phyloP scores from a whole-genome alignment of 495 filamentous ascomycete species.

The Amphirosellinia nigrospora region DNA sequence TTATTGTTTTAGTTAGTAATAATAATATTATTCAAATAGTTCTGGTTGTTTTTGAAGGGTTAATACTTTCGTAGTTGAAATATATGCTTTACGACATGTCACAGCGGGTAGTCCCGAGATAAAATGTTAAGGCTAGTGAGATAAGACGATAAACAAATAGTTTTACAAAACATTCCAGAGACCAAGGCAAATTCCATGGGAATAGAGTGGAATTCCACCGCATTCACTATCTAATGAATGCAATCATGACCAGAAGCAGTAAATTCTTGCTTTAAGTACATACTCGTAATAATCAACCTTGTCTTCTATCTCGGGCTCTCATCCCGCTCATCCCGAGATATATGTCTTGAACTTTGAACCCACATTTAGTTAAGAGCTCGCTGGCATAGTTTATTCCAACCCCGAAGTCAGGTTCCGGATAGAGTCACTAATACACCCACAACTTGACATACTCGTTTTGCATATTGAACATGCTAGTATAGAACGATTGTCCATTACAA shows the following conservation, averaged over 20 bases:
- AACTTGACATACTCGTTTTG: not conserved
- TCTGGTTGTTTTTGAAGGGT: too few relatives aligned
- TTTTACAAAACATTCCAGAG: not conserved
- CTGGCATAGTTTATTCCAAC: not conserved
- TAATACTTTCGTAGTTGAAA: too few relatives aligned
- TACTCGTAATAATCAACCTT: not conserved
- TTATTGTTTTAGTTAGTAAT: too few relatives aligned
- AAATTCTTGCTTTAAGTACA: not conserved
- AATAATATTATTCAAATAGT: too few relatives aligned
- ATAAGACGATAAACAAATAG: constrained; percentile 4
- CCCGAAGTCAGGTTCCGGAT: not conserved
- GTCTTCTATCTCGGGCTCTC: not conserved
- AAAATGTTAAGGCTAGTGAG: not conserved
- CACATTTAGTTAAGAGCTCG: not conserved
- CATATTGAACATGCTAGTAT: not conserved
- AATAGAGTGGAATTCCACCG: not conserved
- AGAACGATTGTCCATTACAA: not conserved
- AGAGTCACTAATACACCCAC: not conserved
- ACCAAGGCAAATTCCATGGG: not conserved
- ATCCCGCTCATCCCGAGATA: not conserved
- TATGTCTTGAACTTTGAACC: not conserved
- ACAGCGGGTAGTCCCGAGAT: constrained; percentile 21
- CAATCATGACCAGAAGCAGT: not conserved
- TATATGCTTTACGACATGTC: not conserved
- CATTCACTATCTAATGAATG: constrained; percentile 1